Conservation (phyloP, 495 filamentous ascomycete genomes). For the Trichoderma asperelloides region DNA sequence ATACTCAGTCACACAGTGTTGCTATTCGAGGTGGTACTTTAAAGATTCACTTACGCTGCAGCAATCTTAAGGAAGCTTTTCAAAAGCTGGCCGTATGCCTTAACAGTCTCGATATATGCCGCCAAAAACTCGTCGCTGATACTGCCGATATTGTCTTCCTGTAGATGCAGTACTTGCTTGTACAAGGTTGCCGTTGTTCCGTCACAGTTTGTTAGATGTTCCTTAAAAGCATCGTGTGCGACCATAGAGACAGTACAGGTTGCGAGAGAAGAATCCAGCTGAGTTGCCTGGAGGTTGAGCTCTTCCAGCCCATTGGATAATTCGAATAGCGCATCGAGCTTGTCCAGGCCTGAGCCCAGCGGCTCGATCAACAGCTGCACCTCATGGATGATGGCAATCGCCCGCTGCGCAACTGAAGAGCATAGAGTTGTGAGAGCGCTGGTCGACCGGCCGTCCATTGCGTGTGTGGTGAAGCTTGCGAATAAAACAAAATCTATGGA, state of each 20-base stretch:
- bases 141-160: not conserved
- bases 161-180: constrained; percentile 3
- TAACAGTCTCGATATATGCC: not conserved
- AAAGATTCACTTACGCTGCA: not conserved
- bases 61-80: not conserved
- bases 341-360: not conserved
- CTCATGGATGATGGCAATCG: not conserved
- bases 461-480: not conserved
- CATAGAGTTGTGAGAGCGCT: not conserved
- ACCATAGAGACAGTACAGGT: not conserved
- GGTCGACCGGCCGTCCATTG: not conserved
- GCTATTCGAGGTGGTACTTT: too few relatives aligned
- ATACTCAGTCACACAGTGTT: too few relatives aligned
- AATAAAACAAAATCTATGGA: too few relatives aligned
- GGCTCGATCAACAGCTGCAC: not conserved
- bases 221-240: not conserved
- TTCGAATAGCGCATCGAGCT: not conserved
- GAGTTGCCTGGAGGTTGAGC: not conserved
- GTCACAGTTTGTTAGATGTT: not conserved
- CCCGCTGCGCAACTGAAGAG: not conserved
- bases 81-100: not conserved
- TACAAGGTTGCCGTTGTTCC: not conserved
- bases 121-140: constrained; percentile 1
- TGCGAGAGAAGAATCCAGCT: not conserved
- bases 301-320: not conserved